phyloP scores from a whole-genome alignment of 345 rosid species.

The Aquilaria yunnanensis region DNA sequence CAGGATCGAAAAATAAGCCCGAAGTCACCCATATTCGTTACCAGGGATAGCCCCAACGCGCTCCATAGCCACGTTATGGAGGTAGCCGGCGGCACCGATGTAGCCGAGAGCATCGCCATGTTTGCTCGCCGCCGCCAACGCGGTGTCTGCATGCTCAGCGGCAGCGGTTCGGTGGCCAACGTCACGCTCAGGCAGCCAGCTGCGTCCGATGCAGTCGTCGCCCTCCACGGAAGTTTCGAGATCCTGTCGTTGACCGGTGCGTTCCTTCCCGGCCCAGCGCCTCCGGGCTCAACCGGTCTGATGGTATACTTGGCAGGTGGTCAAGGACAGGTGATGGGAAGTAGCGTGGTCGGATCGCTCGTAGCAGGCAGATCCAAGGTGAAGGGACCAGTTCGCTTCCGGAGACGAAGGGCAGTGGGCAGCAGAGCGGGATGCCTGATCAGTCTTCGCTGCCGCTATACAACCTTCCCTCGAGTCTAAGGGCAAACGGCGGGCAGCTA shows the following conservation, averaged over 20 bases:
- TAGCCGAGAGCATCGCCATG: slow-evolving; percentile 68
- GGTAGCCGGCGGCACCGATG: slow-evolving; percentile 62
- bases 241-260: slow-evolving; percentile 74
- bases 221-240: slow-evolving; percentile 75
- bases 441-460: slow-evolving; percentile 42
- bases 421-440: slow-evolving; percentile 33
- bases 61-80: slow-evolving; percentile 85
- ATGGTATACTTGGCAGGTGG: slow-evolving; percentile 71
- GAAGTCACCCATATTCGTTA: slow-evolving; percentile 73
- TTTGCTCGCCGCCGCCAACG: slow-evolving; percentile 70
- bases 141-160: slow-evolving; percentile 77
- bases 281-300: slow-evolving; percentile 78
- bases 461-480: slow-evolving; percentile 44
- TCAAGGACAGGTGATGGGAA: slow-evolving; percentile 79
- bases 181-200: slow-evolving; percentile 78
- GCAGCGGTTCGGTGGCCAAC: slow-evolving; percentile 76
- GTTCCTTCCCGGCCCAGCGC: slow-evolving; percentile 83
- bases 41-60: slow-evolving; percentile 79
- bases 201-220: slow-evolving; percentile 64
- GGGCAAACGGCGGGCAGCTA: slow-evolving; percentile 47
- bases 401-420: slow-evolving; percentile 30
- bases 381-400: slow-evolving; percentile 42
- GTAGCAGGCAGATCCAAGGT: slow-evolving; percentile 39
- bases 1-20: slow-evolving; percentile 80
- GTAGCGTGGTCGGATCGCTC: slow-evolving; percentile 68